Conservation (phyloP, 345 rosid species). For the Garcia nutans region DNA sequence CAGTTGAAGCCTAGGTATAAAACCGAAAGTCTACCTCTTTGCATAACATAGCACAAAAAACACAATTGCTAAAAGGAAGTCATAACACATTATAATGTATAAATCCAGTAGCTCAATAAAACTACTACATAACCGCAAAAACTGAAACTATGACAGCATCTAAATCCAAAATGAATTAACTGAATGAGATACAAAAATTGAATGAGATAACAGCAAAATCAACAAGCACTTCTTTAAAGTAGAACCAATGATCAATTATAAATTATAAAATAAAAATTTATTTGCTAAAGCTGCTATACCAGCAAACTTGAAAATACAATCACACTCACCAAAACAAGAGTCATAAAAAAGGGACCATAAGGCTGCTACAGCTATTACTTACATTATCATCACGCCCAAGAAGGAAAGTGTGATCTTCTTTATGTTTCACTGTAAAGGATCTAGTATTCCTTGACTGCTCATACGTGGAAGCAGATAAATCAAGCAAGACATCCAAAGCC, state of each 20-base stretch:
- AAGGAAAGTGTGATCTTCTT: conserved; percentile 29
- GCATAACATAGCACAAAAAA: not conserved
- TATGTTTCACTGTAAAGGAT: conserved; percentile 22
- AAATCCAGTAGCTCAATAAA: not conserved
- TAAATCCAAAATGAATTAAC: not conserved
- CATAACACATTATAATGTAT: not conserved
- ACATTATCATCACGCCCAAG: conserved; percentile 49
- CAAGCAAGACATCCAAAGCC: conserved; percentile 77
- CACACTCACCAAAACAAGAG: not conserved
- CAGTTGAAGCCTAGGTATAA: not conserved
- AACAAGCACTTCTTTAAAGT: not conserved
- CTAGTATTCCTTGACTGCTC: conserved; percentile 40
- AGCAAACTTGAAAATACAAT: too few species aligned
- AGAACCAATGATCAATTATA: not conserved
- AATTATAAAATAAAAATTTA: not conserved
- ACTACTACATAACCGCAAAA: not conserved
- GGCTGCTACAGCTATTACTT: conserved; percentile 29
- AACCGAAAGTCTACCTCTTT: not conserved
- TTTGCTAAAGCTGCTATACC: not conserved
- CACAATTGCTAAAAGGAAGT: not conserved
- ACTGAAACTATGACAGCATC: not conserved
- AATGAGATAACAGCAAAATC: not conserved
- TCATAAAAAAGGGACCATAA: not conserved
- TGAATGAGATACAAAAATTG: too few species aligned
- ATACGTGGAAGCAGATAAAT: conserved; percentile 53